Percentiles rank a stretch among this genome's conserved stretches.
These are phyloP conservation scores for Erysimum pusillum DNA, from an alignment of 441 rosid species.

Conservation along the genomic window DNA sequence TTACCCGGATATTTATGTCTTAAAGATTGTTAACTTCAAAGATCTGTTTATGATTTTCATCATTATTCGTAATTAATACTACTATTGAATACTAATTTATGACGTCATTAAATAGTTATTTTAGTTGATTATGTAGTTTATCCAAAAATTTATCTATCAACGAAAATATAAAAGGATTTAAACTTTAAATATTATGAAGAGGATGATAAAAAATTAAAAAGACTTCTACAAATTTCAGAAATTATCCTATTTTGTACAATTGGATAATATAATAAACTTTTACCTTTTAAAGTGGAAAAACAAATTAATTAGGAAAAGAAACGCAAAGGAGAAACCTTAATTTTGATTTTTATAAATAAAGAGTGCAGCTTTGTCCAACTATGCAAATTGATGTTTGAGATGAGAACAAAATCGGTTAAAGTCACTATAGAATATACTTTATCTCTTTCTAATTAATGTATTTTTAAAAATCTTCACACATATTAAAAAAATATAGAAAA, in stretches of 20 bases:
- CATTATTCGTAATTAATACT: background rate
- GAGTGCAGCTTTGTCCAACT: too few relatives aligned
- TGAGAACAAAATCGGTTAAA: background rate
- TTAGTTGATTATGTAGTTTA: background rate
- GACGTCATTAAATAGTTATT: background rate
- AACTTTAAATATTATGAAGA: background rate
- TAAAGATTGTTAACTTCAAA: constrained; percentile 10
- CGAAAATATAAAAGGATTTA: background rate
- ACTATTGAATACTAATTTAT: background rate
- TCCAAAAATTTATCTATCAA: background rate
- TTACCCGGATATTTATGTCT: background rate
- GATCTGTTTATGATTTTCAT: background rate
- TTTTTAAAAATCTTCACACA: too few relatives aligned
- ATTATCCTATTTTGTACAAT: background rate
- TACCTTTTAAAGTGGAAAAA: background rate
- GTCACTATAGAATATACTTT: background rate
- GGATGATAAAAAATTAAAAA: background rate
- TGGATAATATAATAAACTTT: background rate
- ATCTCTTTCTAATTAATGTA: too few relatives aligned
- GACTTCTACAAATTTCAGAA: background rate
- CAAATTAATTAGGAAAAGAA: background rate
- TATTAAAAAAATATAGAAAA: too few relatives aligned
- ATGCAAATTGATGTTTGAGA: too few relatives aligned
- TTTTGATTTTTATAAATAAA: too few relatives aligned
- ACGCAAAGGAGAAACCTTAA: too few relatives aligned